Evolutionary conservation across 2,329 filamentous ascomycete species (phyloP), one percentile per base, ranked within the genome.

Genomic region (Amauroascus verrucosus): DNA sequence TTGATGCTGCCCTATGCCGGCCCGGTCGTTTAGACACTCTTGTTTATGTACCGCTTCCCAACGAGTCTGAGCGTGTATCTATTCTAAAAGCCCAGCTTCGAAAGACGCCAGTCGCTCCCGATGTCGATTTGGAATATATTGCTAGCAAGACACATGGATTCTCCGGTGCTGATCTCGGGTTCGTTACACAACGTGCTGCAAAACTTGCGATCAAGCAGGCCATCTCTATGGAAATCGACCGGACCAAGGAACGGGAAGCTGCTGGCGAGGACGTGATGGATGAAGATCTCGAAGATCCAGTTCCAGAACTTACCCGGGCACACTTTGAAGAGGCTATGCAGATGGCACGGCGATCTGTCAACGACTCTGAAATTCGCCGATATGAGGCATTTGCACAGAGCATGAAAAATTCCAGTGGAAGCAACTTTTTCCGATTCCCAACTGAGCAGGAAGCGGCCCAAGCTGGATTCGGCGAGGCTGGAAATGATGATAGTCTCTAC

Each of bases 291-390:
- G 91, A 97, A 70, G 93, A 98, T 65, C 89, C 91, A 44, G 93
- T 98, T 37, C 93, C 93, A 13, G 86, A 96, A 74, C 83, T 98
- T 55, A 97, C 93, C 64, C 93, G 88, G 75, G 86, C 85, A 55
- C 93, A 98, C 75, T 98, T 98, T 68, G 91, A 97, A 77, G 93
- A 98, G 79, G 93, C 93, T 43, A 98, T 98, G 93, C 83, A 86
- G 71, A 84, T 85, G 72, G 93, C 93, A 59, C 86, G 93, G 71
- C 83, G 87, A 68, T 97, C 93, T 26, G 93, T 98, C 62, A 90
- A 82, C 54, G 93, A 98, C 62, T 91, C 97, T 20, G 93, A 98
- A 79, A 95, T 98, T 65, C 86, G 93, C 67, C 85, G 91, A 57
- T 98, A 98, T 75, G 93, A 98, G 79, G 91, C 93, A 3, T 98